A percentile compares a stretch with the other conserved stretches of the same genome.
Evolutionary conservation across 2,329 filamentous ascomycete genomes (phyloP).

Genomic region (Colletotrichum paranaense): DNA sequence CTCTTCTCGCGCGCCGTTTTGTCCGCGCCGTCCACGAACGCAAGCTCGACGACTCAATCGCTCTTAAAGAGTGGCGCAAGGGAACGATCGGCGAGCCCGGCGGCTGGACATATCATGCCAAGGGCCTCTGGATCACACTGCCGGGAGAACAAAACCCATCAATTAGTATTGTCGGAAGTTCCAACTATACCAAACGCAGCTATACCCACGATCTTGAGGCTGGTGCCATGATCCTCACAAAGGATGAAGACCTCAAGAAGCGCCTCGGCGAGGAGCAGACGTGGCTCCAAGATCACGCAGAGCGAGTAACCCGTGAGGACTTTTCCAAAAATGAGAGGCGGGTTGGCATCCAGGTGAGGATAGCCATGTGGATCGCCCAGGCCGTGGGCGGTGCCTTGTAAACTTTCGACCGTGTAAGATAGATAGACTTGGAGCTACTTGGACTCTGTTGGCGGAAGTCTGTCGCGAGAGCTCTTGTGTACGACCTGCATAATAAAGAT

Average conservation of each 20-base stretch:
- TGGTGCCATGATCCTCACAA: constrained; percentile 87
- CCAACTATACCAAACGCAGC: constrained; percentile 94
- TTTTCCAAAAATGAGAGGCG: constrained; percentile 84
- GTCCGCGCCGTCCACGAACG: constrained; percentile 66
- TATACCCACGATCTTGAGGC: constrained; percentile 94
- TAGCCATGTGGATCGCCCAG: constrained; percentile 95
- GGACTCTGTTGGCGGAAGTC: not conserved
- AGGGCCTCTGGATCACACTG: constrained; percentile 91
- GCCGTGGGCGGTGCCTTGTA: constrained; percentile 89
- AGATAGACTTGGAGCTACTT: not conserved
- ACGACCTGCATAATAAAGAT: constrained; percentile 8
- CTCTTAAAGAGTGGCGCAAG: constrained; percentile 87
- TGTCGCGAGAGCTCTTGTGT: not conserved
- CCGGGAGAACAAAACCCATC: constrained; percentile 74
- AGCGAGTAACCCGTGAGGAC: constrained; percentile 77
- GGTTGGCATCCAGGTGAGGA: constrained; percentile 84
- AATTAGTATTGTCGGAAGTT: constrained; percentile 88
- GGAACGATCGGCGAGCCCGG: constrained; percentile 84
- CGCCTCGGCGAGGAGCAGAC: constrained; percentile 82
- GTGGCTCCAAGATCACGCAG: constrained; percentile 82
- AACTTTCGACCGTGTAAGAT: constrained; percentile 16
- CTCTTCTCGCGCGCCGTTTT: constrained; percentile 85
- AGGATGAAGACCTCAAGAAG: constrained; percentile 76
- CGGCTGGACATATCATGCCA: constrained; percentile 98
- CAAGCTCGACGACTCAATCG: constrained; percentile 67